Conservation (phyloP, 176 grass and related monocot species). For the Tillandsia fasciculata region DNA sequence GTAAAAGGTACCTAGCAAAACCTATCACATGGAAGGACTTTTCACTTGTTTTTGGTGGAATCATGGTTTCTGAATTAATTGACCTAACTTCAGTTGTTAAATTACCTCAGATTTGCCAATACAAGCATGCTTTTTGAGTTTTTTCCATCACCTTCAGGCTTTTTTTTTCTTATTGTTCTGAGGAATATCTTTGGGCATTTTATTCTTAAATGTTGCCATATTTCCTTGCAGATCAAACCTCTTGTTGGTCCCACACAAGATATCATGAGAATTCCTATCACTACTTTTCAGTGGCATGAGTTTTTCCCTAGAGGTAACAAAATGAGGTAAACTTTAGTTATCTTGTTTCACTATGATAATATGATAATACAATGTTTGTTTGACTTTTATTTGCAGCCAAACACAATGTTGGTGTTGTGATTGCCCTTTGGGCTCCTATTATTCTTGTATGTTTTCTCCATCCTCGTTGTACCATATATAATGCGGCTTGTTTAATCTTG, state of each 20-base stretch:
- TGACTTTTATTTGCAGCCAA: conserved; percentile 46
- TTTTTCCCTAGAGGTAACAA: conserved; percentile 92
- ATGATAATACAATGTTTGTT: conserved; percentile 13
- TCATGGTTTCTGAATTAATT: neutral
- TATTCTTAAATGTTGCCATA: neutral
- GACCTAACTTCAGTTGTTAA: neutral
- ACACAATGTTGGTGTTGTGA: conserved; percentile 76
- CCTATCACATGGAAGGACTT: neutral
- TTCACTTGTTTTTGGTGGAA: neutral
- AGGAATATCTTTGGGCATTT: neutral
- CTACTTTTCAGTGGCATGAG: conserved; percentile 72
- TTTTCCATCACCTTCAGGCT: too few species aligned
- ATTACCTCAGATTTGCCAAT: neutral
- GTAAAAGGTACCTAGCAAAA: neutral
- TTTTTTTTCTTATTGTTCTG: too few species aligned
- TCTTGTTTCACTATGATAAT: conserved; percentile 10
- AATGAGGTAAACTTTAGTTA: conserved; percentile 6
- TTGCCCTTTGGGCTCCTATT: conserved; percentile 81
- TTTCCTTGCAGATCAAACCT: conserved; percentile 69
- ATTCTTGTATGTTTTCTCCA: conserved; percentile 54
- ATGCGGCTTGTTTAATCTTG: neutral
- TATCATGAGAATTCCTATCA: conserved; percentile 80
- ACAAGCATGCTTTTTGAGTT: neutral
- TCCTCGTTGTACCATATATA: conserved; percentile 13
- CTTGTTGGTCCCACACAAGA: conserved; percentile 72